These are phyloP conservation scores for Phytophthora melonis DNA, from an alignment of 352 stramenopile species.

Conservation along the genomic window DNA sequence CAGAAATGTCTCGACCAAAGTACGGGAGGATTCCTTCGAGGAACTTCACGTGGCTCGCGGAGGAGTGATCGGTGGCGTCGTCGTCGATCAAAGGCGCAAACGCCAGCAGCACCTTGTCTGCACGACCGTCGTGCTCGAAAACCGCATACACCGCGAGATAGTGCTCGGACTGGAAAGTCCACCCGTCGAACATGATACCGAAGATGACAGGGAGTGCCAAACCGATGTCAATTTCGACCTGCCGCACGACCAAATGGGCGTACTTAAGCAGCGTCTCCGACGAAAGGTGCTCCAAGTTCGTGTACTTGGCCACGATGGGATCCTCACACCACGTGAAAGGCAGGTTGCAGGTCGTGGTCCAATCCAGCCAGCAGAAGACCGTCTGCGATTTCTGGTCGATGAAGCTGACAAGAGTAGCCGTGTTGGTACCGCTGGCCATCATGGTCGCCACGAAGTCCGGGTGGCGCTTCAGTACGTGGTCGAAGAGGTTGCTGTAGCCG, in stretches of 20 bases:
- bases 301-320: conserved; percentile 3
- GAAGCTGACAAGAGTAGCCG: background rate
- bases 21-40: conserved; percentile 9
- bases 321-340: conserved; percentile 6
- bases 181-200: too few species aligned
- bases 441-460: conserved; percentile 8
- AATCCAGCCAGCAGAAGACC: conserved; percentile 6
- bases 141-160: conserved; percentile 4
- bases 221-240: conserved; percentile 10
- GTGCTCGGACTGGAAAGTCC: too few species aligned
- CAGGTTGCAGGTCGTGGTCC: background rate
- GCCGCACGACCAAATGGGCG: background rate
- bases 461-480: conserved; percentile 7
- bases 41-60: conserved; percentile 12
- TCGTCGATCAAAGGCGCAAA: too few species aligned
- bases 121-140: conserved; percentile 12
- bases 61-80: background rate
- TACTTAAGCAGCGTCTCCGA: conserved; percentile 9
- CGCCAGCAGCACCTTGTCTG: too few species aligned
- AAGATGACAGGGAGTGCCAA: too few species aligned
- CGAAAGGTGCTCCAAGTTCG: background rate
- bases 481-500: conserved; percentile 16
- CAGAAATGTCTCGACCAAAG: background rate
- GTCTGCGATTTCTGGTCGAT: conserved; percentile 12
- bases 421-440: conserved; percentile 7